Percentiles rank a stretch among this genome's conserved stretches.
These are phyloP conservation scores for Arachnomyces sp. DNA, from an alignment of 2,329 filamentous ascomycete genomes.

Conservation along the genomic window DNA sequence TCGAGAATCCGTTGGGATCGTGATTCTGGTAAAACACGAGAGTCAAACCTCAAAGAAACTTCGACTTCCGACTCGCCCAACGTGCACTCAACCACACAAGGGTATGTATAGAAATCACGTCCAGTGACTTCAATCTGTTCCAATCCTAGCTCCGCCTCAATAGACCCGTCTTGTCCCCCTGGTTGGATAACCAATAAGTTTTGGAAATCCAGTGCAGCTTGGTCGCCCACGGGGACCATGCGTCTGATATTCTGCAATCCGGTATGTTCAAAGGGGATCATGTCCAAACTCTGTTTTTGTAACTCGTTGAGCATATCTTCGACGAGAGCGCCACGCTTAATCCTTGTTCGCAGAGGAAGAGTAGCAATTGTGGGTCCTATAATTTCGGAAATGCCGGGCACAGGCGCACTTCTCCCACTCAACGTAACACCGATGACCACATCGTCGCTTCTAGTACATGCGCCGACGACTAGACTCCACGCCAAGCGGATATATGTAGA, in stretches of 20 bases:
- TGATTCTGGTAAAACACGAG: neutral
- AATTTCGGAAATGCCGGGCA: constrained; percentile 31
- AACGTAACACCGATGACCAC: constrained; percentile 35
- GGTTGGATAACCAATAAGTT: constrained; percentile 32
- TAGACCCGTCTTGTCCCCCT: neutral
- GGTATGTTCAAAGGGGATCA: constrained; percentile 55
- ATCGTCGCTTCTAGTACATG: constrained; percentile 28
- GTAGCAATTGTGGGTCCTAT: constrained; percentile 36
- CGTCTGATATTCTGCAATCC: constrained; percentile 40
- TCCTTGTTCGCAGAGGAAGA: constrained; percentile 22
- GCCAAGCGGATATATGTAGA: constrained; percentile 33
- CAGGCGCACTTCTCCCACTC: constrained; percentile 31
- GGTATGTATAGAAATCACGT: constrained; percentile 25
- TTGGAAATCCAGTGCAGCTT: constrained; percentile 33
- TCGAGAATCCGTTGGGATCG: neutral
- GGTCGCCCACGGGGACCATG: constrained; percentile 36
- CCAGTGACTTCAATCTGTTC: neutral
- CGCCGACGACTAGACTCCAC: constrained; percentile 31
- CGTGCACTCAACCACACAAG: constrained; percentile 26
- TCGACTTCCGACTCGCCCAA: constrained; percentile 12
- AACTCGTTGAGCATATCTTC: constrained; percentile 45
- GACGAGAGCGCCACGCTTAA: constrained; percentile 19
- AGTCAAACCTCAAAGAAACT: constrained; percentile 10
- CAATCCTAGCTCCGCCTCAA: neutral
- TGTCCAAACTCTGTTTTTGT: constrained; percentile 44